Evolutionary conservation across 2,329 filamentous ascomycete genomes (phyloP).

Genomic region (Fusarium piperis): DNA sequence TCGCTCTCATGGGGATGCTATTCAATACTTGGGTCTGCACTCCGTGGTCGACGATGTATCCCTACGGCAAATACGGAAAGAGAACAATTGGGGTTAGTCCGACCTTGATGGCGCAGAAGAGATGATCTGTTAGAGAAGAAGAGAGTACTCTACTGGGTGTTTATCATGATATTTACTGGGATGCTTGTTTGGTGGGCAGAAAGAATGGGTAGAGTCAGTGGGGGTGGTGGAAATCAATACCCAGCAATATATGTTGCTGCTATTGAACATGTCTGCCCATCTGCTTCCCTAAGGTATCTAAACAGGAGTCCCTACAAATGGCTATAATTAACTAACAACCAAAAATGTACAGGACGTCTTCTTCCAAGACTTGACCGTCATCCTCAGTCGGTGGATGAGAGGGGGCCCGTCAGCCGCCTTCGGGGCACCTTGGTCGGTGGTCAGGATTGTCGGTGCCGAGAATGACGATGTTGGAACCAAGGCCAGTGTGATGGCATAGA

Average conservation of each 20-base stretch:
- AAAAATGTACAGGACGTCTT: neutral
- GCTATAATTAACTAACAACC: neutral
- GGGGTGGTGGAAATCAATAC: neutral
- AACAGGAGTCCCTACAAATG: neutral
- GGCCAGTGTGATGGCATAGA: neutral
- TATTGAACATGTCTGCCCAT: neutral
- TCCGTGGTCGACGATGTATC: conserved; percentile 14
- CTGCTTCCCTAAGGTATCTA: neutral
- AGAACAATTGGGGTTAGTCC: conserved; percentile 3
- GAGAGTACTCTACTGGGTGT: neutral
- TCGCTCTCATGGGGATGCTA: conserved; percentile 26
- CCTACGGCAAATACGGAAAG: conserved; percentile 16
- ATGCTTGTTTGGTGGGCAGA: neutral
- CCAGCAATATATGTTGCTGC: neutral
- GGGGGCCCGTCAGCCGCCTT: neutral
- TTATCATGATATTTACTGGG: neutral
- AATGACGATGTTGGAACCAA: neutral
- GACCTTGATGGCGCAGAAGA: neutral
- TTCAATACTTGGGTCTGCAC: conserved; percentile 10
- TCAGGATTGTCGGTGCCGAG: neutral
- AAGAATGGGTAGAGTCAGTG: neutral
- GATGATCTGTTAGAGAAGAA: neutral
- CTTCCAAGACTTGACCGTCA: neutral
- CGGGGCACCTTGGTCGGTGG: neutral
- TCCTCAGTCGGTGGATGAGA: neutral